Evolutionary conservation across 139 green algal genomes (phyloP), one percentile per base, ranked within the genome.

Genomic region (Chlorella sp.): DNA sequence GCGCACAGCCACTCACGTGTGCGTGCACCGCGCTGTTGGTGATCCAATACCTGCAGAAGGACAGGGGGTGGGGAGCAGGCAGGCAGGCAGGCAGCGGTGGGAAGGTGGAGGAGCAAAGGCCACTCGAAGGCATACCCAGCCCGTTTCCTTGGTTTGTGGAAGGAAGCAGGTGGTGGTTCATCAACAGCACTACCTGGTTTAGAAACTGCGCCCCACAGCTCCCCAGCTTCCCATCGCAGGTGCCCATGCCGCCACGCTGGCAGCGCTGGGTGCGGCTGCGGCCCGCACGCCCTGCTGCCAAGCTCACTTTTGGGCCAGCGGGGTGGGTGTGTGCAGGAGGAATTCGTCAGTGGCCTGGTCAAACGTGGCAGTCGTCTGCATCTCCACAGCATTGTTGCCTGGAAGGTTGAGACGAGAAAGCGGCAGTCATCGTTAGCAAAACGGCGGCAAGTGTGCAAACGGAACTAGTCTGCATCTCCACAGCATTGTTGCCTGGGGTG

Each of bases 311-410:
- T 97, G 95, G 2, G 94, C 94, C 57, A 98, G 91, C 0, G 94
- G 95, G 60, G 90, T 96, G 64, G 96, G 95, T 1, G 96, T 97
- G 94, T 97, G 66, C 80, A 98, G 94, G 83, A 97, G 81, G 34
- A 97, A 97, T 85, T 95, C 89, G 60, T 94, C 90, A 3, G 86
- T 89, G 19, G 75, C 36, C 0, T 76, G 28, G 91, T 98, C 95
- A 88, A 94, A 98, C 34, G 89, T 94, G 1, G 96, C 96, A 5
- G 96, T 98, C 2, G 97, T 99, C 88, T 96, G 83, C 97, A 99
- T 99, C 93, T 98, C 96, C 40, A 99, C 97, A 0, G 97, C 97
- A 83, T 99, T 99, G 95, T 99, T 99, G 66, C 96, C 95, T 94
- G 92, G 68, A 42, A 24, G 76, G 21, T 12, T 14, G 60, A 18